phyloP scores from a whole-genome alignment of 257 asterid genomes.

The Lantana camara region DNA sequence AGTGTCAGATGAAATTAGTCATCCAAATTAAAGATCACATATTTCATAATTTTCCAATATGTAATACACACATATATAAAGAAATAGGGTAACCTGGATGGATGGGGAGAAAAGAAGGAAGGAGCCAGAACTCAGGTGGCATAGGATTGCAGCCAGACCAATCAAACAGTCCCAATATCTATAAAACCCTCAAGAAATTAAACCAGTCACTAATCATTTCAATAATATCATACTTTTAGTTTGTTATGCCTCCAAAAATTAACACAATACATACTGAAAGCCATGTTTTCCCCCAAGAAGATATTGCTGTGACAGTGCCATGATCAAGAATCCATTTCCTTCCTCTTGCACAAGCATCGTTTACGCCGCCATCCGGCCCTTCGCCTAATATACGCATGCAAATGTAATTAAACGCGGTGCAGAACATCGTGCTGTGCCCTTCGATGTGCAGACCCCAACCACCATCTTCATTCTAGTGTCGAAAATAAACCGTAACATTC shows the following conservation, averaged over 20 bases:
- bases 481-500: too few species aligned
- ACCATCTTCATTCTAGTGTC: constrained; percentile 83
- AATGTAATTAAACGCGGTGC: constrained; percentile 64
- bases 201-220: too few species aligned
- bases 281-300: constrained; percentile 74
- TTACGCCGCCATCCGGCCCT: constrained; percentile 56
- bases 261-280: constrained; percentile 65
- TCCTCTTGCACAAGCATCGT: constrained; percentile 59
- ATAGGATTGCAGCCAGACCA: constrained; percentile 81
- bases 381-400: constrained; percentile 74
- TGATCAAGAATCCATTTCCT: constrained; percentile 70
- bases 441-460: constrained; percentile 86
- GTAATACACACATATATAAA: too few species aligned
- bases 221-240: too few species aligned
- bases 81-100: constrained; percentile 58
- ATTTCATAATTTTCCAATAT: too few species aligned
- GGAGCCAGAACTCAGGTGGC: constrained; percentile 88
- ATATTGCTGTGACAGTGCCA: background rate
- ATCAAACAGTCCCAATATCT: constrained; percentile 71
- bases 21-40: too few species aligned
- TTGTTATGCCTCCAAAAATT: too few species aligned
- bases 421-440: constrained; percentile 82
- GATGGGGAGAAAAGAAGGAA: constrained; percentile 72
- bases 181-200: background rate
- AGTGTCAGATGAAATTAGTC: background rate